Evolutionary conservation across 2,329 filamentous ascomycete genomes (phyloP).

Genomic region (Aspergillus terreus): DNA sequence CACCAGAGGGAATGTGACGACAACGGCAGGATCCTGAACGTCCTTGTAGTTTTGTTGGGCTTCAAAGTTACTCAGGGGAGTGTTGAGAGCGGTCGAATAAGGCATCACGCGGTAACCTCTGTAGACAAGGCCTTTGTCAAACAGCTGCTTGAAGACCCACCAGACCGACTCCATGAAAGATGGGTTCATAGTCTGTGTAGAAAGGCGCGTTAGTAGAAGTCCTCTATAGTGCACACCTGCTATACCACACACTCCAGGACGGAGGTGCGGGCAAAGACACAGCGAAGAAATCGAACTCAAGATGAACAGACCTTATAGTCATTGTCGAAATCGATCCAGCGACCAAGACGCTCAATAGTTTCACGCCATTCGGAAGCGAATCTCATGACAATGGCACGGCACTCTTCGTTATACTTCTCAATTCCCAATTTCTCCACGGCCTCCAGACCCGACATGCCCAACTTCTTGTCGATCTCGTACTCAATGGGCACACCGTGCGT

Average conservation of each 20-base stretch:
- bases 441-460: constrained; percentile 81
- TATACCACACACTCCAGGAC: neutral
- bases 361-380: constrained; percentile 82
- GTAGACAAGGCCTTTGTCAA: constrained; percentile 85
- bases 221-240: too few species aligned
- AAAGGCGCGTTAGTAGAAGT: too few species aligned
- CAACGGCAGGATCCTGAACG: constrained; percentile 83
- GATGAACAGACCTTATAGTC: constrained; percentile 71
- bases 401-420: constrained; percentile 86
- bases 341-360: constrained; percentile 81
- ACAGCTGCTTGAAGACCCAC: constrained; percentile 95
- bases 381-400: constrained; percentile 87
- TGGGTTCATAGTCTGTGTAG: constrained; percentile 76
- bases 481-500: constrained; percentile 93
- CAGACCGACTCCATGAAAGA: constrained; percentile 93
- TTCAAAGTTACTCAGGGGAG: constrained; percentile 89
- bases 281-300: neutral
- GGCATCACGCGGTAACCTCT: constrained; percentile 91
- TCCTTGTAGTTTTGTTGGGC: constrained; percentile 94
- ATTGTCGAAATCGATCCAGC: constrained; percentile 98
- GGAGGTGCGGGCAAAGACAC: neutral
- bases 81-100: constrained; percentile 86
- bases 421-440: constrained; percentile 84
- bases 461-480: constrained; percentile 95
- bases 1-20: constrained; percentile 80